These are phyloP conservation scores for Petunia secreta DNA, from an alignment of 257 asterid species.

Conservation along the genomic window DNA sequence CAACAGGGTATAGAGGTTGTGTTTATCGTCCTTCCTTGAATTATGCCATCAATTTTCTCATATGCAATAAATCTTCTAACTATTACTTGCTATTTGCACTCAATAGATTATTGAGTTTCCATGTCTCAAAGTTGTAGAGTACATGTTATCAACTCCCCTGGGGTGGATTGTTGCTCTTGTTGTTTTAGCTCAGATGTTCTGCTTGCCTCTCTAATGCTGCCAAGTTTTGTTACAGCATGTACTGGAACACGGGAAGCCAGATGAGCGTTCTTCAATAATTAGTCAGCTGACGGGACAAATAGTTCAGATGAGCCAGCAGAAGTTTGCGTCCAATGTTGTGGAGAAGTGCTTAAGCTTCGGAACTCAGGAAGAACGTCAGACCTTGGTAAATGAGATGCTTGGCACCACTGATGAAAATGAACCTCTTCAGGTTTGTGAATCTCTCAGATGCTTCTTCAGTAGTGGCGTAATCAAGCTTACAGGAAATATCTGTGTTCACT, in stretches of 20 bases:
- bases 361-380: slow-evolving; percentile 65
- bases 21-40: not conserved
- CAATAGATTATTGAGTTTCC: not conserved
- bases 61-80: not conserved
- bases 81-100: not conserved
- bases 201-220: slow-evolving; percentile 17
- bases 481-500: not conserved
- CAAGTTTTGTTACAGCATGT: slow-evolving; percentile 59
- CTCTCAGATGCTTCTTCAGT: not conserved
- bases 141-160: slow-evolving; percentile 3
- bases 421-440: slow-evolving; percentile 76
- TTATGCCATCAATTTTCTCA: slow-evolving; percentile 11
- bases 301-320: slow-evolving; percentile 89
- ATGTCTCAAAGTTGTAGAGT: not conserved
- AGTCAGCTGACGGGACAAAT: slow-evolving; percentile 64
- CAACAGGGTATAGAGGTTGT: not conserved
- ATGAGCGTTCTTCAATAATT: slow-evolving; percentile 63
- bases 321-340: slow-evolving; percentile 85
- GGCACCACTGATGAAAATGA: slow-evolving; percentile 77
- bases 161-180: slow-evolving; percentile 6
- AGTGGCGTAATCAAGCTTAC: slow-evolving; percentile 10
- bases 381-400: slow-evolving; percentile 76
- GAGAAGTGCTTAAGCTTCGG: slow-evolving; percentile 87
- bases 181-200: slow-evolving; percentile 9
- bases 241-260: slow-evolving; percentile 80